Percentiles rank a stretch among this genome's conserved stretches.
Evolutionary conservation across 2,329 filamentous ascomycete genomes (phyloP).

Genomic region (Endothia cerciana): DNA sequence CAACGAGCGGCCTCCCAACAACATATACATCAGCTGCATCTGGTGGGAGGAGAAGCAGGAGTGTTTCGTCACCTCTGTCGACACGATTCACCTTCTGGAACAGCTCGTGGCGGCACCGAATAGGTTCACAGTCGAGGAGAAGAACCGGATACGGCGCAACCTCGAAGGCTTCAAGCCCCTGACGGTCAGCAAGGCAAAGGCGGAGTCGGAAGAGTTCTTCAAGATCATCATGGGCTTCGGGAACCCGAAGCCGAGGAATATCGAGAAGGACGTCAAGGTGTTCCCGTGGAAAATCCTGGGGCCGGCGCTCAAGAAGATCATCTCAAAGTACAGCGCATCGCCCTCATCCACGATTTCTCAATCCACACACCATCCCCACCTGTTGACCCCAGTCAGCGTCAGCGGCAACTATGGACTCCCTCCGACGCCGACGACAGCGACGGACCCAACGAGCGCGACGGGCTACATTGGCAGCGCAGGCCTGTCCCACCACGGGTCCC

Average conservation of each 20-base stretch:
- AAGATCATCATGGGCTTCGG: slow-evolving; percentile 99
- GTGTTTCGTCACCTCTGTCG: slow-evolving; percentile 93
- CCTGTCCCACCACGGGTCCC: slow-evolving; percentile 51
- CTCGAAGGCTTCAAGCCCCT: slow-evolving; percentile 90
- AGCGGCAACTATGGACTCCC: slow-evolving; percentile 49
- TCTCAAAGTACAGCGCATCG: slow-evolving; percentile 82
- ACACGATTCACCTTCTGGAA: slow-evolving; percentile 94
- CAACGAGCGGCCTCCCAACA: slow-evolving; percentile 79
- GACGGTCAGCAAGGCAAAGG: slow-evolving; percentile 90
- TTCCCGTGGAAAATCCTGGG: slow-evolving; percentile 94
- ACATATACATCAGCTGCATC: slow-evolving; percentile 96
- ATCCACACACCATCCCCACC: slow-evolving; percentile 33
- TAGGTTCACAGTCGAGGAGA: slow-evolving; percentile 94
- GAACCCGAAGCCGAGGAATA: slow-evolving; percentile 92
- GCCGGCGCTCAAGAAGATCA: slow-evolving; percentile 93
- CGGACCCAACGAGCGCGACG: slow-evolving; percentile 43
- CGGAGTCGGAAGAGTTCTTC: slow-evolving; percentile 96
- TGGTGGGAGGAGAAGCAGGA: slow-evolving; percentile 92
- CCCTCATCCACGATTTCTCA: slow-evolving; percentile 32
- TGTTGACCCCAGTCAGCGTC: slow-evolving; percentile 46
- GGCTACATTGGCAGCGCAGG: slow-evolving; percentile 43
- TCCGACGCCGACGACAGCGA: slow-evolving; percentile 48
- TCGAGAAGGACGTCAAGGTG: slow-evolving; percentile 99
- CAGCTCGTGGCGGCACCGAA: slow-evolving; percentile 76
- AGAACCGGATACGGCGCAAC: slow-evolving; percentile 95